Evolutionary conservation across 176 grass and related monocot genomes (phyloP).

Genomic region (Raddia guianensis): DNA sequence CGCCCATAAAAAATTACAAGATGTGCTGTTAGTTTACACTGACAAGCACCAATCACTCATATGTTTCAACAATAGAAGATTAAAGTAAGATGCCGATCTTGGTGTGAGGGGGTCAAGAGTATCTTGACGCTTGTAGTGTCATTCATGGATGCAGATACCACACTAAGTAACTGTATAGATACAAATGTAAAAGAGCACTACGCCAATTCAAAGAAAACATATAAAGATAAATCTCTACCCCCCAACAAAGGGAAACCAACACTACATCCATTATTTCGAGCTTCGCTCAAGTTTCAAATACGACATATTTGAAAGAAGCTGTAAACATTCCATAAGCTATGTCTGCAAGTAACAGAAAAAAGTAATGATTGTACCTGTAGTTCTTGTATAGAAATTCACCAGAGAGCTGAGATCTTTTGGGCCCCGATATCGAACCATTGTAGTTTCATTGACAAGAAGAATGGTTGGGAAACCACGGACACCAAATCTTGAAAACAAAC

Average conservation of each 20-base stretch:
- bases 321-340: conserved; percentile 12
- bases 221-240: neutral
- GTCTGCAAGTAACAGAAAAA: conserved; percentile 20
- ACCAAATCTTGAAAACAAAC: conserved; percentile 88
- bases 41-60: conserved; percentile 25
- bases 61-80: neutral
- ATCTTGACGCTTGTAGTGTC: neutral
- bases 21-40: conserved; percentile 2
- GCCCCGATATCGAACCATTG: conserved; percentile 60
- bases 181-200: neutral
- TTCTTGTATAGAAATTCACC: conserved; percentile 71
- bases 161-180: neutral
- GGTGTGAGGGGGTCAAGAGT: neutral
- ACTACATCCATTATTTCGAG: conserved; percentile 5
- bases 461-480: conserved; percentile 74
- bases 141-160: neutral
- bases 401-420: conserved; percentile 65
- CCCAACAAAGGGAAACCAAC: neutral
- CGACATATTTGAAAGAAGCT: conserved; percentile 25
- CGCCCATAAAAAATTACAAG: neutral
- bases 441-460: conserved; percentile 54
- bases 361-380: conserved; percentile 51
- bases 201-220: neutral
- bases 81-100: conserved; percentile 11
- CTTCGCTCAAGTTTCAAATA: conserved; percentile 15